Evolutionary conservation across 768 basidiomycete species (phyloP), one percentile per base, ranked within the genome.

Genomic region (Lactifluus piperatus): DNA sequence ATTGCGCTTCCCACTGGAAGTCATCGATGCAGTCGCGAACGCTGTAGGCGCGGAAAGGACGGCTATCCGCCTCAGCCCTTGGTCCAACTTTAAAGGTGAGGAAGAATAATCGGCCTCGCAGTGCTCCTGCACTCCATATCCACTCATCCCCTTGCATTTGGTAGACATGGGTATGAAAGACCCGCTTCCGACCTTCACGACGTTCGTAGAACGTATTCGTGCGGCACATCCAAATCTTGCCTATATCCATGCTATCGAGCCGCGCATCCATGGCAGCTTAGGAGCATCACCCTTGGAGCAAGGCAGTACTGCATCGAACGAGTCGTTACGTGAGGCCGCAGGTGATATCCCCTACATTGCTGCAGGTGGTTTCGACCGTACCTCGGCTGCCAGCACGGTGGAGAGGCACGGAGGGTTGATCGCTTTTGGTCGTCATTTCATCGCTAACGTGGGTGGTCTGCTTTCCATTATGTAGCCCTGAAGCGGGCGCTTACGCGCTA

Each of bases 41-140:
- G 71, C 75, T 2, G 66, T 77, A 32, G 78, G 79, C 1, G 66
- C 68, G n/a, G 71, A 73, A 39, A 68, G 70, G 37, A 69, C 70
- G 20, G 76, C 69, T 1, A 62, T 78, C 56, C 71, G 76, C 1
- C 34, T 77, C 39, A 71, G 70, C 50, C 76, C 71, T 6, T 75
- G 68, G 71, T 58, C 63, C 56, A 36, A 34, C 3, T 63, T 65
- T 36, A 63, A 71, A 72, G 65, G 69, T 53, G 62, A 69, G 43
- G 7, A 32, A 26, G 18, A 4, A 4, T 4, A n/a, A n/a, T n/a
- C n/a, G 2, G 7, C 2, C 14, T 6, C 1, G 13, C 14, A 14
- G 20, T 26, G 13, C 24, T 10, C 26, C 22, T 22, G 4, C 7
- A 22, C 13, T 20, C 0, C 14, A 13, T 20, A 14, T 1, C 1